Evolutionary conservation across 2,329 filamentous ascomycete genomes (phyloP), one percentile per base, ranked within the genome.

Genomic region (Ceratocystis papillata): DNA sequence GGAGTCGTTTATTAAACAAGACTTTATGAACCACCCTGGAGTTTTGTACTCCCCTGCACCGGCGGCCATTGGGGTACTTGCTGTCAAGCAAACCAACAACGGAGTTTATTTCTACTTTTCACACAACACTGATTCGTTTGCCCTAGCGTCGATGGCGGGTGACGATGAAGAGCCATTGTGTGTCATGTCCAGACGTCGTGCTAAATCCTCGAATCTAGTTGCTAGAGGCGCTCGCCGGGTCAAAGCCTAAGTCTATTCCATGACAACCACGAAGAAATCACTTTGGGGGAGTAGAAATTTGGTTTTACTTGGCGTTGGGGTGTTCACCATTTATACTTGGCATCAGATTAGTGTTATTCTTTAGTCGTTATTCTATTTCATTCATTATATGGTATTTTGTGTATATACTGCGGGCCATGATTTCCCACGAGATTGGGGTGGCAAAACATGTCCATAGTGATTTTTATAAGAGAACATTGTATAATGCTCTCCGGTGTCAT

Each of bases 11-110:
- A 88, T 99, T 69, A 78, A 84, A 62, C 80, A 87, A n/a, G 94
- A 97, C 73, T 99, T 99, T 73, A 94, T 96, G 86, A 83, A 86
- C 57, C 94, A 96, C 73, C 89, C 91, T 0, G 90, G 91, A 63
- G 92, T 99, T 69, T 81, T 79, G 70, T 80, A 87, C 71, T 94
- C 90, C 71, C 83, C 87, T 65, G 93, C 90, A 10, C 80, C 84
- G n/a, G 90, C 89, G 2, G 92, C 93, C 37, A 95, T 99, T 72
- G 94, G 94, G 1, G 83, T 96, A 67, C 86, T 99, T 79, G 86
- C 86, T 0, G 88, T 96, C 71, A 97, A 97, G 78, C 94, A 91
- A 78, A 87, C 83, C 0, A 79, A 79, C 12, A 80, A 83, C 25
- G 91, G 90, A 1, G 85, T 90, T 69, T 90, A 88, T 73, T 82